phyloP scores from a whole-genome alignment of 768 basidiomycete genomes.

The Trametes sanguinea region DNA sequence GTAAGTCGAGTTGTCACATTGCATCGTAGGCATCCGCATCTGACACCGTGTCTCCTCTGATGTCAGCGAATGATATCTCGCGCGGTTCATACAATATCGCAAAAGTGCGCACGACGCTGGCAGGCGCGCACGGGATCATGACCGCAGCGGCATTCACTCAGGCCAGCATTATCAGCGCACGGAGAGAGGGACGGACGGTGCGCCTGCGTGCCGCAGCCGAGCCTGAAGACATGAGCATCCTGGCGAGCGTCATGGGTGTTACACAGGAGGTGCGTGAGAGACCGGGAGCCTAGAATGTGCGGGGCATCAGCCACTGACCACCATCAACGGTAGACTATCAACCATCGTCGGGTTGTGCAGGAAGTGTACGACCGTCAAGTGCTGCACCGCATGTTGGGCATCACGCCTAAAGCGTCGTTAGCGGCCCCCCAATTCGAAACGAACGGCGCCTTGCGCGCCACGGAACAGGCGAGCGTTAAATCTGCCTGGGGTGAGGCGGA shows the following conservation, averaged over 20 bases:
- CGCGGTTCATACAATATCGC: constrained; percentile 82
- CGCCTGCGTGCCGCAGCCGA: constrained; percentile 46
- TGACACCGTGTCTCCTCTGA: background rate
- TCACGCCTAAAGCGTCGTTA: constrained; percentile 30
- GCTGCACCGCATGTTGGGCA: constrained; percentile 61
- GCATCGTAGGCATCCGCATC: background rate
- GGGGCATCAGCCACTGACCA: constrained; percentile 6
- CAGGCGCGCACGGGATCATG: constrained; percentile 78
- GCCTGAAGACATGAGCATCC: constrained; percentile 72
- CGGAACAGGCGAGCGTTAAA: constrained; percentile 32
- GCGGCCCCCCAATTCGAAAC: constrained; percentile 1
- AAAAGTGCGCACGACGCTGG: constrained; percentile 80
- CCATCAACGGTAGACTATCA: constrained; percentile 57
- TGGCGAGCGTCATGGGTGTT: constrained; percentile 78
- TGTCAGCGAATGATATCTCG: constrained; percentile 88
- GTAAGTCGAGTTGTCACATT: constrained; percentile 52
- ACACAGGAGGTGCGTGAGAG: constrained; percentile 73
- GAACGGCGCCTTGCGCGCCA: constrained; percentile 16
- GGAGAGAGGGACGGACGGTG: constrained; percentile 51
- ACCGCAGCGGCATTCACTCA: constrained; percentile 70
- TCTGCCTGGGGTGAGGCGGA: constrained; percentile 47
- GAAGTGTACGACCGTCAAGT: constrained; percentile 63
- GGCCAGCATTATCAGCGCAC: constrained; percentile 61
- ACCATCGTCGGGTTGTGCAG: constrained; percentile 67
- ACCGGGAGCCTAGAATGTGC: background rate